Conservation (phyloP, 2,329 filamentous ascomycete species). For the Trichothecium sympodiale region DNA sequence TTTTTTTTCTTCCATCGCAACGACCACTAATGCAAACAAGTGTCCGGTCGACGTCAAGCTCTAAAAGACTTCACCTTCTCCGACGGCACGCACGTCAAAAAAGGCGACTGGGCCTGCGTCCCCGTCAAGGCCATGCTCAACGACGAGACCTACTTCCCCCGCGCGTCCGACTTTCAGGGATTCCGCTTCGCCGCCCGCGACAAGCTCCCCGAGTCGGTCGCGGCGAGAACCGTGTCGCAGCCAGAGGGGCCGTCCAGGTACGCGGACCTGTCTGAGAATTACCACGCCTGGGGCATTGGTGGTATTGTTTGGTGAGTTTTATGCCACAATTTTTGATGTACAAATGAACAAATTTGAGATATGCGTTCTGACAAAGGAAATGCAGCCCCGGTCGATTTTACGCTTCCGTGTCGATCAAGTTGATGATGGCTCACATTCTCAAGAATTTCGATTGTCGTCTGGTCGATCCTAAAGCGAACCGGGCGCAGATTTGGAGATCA, state of each 20-base stretch:
- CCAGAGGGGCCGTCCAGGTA: neutral
- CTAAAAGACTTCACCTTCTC: conserved; percentile 1
- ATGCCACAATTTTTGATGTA: neutral
- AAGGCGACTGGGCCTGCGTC: conserved; percentile 2
- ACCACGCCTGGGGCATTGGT: conserved; percentile 2
- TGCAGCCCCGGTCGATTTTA: conserved; percentile 3
- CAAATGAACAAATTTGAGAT: neutral
- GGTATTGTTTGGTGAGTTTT: conserved; percentile 2
- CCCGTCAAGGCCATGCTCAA: conserved; percentile 1
- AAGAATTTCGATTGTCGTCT: conserved; percentile 2
- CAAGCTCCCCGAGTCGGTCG: too few species aligned
- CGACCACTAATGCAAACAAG: too few species aligned
- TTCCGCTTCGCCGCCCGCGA: conserved; percentile 1
- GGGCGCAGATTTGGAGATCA: too few species aligned
- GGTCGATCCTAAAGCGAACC: neutral
- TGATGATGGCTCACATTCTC: conserved; percentile 1
- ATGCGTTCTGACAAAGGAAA: too few species aligned
- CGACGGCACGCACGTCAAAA: conserved; percentile 1
- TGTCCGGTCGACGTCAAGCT: conserved; percentile 1
- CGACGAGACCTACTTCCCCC: neutral
- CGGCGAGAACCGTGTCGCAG: neutral
- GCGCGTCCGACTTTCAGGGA: neutral
- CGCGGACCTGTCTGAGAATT: conserved; percentile 1
- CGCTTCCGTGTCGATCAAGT: conserved; percentile 1
- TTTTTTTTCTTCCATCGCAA: too few species aligned